Base-by-base conservation (phyloP, 768 basidiomycete species). In the Mycena leptocephala region DNA sequence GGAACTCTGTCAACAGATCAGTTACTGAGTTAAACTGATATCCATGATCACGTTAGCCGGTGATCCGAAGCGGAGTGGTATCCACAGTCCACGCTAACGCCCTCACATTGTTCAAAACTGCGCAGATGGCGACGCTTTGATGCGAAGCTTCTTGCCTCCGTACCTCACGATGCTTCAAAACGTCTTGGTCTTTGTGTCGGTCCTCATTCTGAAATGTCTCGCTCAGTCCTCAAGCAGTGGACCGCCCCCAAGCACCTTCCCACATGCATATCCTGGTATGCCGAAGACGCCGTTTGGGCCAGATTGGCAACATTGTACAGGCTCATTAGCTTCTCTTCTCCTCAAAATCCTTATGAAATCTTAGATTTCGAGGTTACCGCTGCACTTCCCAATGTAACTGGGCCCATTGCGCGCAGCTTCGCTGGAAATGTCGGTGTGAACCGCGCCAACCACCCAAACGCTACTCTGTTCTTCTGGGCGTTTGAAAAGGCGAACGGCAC, bases 391-490 rank as follows among this genome's bases (percentile, higher is more conserved):
- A 93, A 93, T 78, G 85, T 93, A 16, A 92, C 91, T 0, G 92
- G 89, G 78, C 80, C 84, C 53, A 79, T 87, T 18, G 84, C 87
- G 32, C 89, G 88, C 28, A 90, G 86, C 78, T 94, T 88, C 78
- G 92, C 93, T 0, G 93, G 93, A 63, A 94, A 93, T 70, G 86
- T 94, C 48, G 88, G 89, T 28, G 92, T 93, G 3, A 86, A 91
- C 72, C 88, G 93, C 63, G 82, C 84, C 6, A 88, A 87, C 37
- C 93, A 93, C 79, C 91, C 91, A 0, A 93, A 94, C 61, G 83
- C 93, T 68, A 93, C 93, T 0, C 85, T 93, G 28, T 94, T 93
- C 84, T 93, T 93, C 81, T 87, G 89, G 84, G 93, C 88, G 9
- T 92, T 92, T 76, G 93, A 94, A 78, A 91, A 90, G 55, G 83